phyloP scores from a whole-genome alignment of 768 basidiomycete species.

The Chalciporus pseudorubinellus region DNA sequence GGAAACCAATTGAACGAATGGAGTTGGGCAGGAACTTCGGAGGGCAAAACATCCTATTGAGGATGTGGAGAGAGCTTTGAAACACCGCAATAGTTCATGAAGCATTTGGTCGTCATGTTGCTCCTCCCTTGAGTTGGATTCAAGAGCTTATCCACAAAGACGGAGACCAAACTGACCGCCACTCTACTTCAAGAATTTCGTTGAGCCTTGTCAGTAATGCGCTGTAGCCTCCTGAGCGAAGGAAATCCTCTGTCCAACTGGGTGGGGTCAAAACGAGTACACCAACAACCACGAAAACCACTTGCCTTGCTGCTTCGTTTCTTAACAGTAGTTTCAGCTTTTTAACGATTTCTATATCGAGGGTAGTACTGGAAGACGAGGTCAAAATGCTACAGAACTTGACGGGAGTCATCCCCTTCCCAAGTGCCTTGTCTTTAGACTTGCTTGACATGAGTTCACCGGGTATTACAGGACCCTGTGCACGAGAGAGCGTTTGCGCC shows the following conservation, averaged over 20 bases:
- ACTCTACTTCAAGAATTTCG: constrained; percentile 92
- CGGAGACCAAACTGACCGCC: constrained; percentile 66
- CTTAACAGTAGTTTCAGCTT: constrained; percentile 82
- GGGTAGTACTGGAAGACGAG: constrained; percentile 63
- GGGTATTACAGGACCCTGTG: constrained; percentile 46
- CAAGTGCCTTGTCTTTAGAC: constrained; percentile 51
- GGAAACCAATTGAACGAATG: constrained; percentile 78
- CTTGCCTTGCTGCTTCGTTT: constrained; percentile 85
- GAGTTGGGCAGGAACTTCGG: constrained; percentile 83
- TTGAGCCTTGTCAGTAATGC: constrained; percentile 80
- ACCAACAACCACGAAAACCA: neutral
- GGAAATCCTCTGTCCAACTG: constrained; percentile 90
- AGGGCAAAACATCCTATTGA: constrained; percentile 87
- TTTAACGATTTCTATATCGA: constrained; percentile 86
- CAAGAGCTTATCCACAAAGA: constrained; percentile 1
- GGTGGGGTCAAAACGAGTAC: neutral
- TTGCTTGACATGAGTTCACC: constrained; percentile 36
- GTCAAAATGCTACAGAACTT: constrained; percentile 67
- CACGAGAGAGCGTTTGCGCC: constrained; percentile 49
- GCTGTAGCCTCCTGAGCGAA: constrained; percentile 81
- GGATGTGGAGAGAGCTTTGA: constrained; percentile 91
- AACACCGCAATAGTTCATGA: constrained; percentile 87
- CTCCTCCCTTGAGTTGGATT: constrained; percentile 68
- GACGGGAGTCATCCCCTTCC: constrained; percentile 58
- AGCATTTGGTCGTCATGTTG: constrained; percentile 96